Evolutionary conservation across 805 yeast species (phyloP), one percentile per base, ranked within the genome.

Genomic region (Yamadazyma sp.): DNA sequence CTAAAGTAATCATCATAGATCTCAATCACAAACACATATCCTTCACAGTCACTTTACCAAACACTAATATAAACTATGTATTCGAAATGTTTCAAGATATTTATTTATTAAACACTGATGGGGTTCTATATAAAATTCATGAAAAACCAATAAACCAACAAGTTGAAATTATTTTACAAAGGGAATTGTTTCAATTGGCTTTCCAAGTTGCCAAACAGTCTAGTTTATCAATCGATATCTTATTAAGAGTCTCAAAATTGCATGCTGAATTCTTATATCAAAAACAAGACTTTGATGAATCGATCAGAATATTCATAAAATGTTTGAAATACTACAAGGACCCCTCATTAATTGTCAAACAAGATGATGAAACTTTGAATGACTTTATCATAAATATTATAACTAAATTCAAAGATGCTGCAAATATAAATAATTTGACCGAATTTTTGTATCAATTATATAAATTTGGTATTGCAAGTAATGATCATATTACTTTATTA

Each of bases 401-500:
- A 13, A 75, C 86, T 27, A 81, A 82, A 48, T 86, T 82, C 55
- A 80, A 83, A 44, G 94, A 82, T 40, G 81, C 87, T 14, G 78
- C 85, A 5, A 81, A 82, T 38, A 83, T 86, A 1, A 62, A 67
- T 19, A 76, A 76, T 40, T 60, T 89, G 48, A 72, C 86, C 0
- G 64, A 65, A 27, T 88, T 82, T 44, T 60, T 88, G 22, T 78
- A 78, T 53, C 73, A 73, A 9, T 64, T 88, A 44, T 66, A 83
- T 35, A 70, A 70, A 6, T 56, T 68, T 27, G 70, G 73, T 2
- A 45, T 71, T 10, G 80, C 95, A 0, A 75, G 76, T n/a, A 69
- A 76, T 20, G 94, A 88, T 51, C 97, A 91, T 55, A 72, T 87
- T 5, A 88, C 96, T 0, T 58, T 91, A 17, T 64, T 89, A 26